A percentile compares a stretch with the other conserved stretches of the same genome.
Evolutionary conservation across 148 eudicot species (phyloP).

Genomic region (Chenopodium quinoa): DNA sequence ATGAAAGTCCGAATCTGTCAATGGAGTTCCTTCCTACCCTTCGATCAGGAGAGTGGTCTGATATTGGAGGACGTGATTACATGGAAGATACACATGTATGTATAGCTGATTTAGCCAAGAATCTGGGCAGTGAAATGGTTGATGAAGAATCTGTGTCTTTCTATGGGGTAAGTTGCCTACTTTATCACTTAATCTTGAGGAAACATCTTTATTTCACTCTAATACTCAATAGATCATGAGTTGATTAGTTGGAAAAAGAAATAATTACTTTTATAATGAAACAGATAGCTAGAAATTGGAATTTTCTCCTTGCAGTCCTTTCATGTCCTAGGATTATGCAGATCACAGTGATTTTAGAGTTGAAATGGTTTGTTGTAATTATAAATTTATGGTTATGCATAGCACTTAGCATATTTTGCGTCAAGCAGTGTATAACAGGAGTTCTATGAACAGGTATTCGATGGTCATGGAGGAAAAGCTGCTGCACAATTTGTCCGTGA

Average conservation of each 20-base stretch:
- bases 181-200: neutral
- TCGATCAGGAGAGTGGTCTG: conserved; percentile 91
- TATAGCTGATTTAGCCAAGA: conserved; percentile 71
- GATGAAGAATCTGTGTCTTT: conserved; percentile 73
- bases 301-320: neutral
- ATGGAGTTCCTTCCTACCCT: conserved; percentile 55
- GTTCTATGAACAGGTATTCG: conserved; percentile 66
- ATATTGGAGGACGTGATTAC: conserved; percentile 72
- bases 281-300: neutral
- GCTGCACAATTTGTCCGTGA: conserved; percentile 94
- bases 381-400: neutral
- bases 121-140: conserved; percentile 39
- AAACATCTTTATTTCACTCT: neutral
- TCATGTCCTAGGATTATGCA: neutral
- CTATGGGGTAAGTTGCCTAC: conserved; percentile 75
- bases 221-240: neutral
- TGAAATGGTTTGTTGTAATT: neutral
- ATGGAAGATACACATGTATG: conserved; percentile 96
- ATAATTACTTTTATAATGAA: neutral
- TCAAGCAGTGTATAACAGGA: neutral
- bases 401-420: neutral
- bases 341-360: neutral
- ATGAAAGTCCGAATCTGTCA: conserved; percentile 32
- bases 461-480: conserved; percentile 92
- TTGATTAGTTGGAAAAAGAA: neutral